A percentile compares a stretch with the other conserved stretches of the same genome.
phyloP scores from a whole-genome alignment of 202 grass and related monocot genomes.

The Zoysia matrella region DNA sequence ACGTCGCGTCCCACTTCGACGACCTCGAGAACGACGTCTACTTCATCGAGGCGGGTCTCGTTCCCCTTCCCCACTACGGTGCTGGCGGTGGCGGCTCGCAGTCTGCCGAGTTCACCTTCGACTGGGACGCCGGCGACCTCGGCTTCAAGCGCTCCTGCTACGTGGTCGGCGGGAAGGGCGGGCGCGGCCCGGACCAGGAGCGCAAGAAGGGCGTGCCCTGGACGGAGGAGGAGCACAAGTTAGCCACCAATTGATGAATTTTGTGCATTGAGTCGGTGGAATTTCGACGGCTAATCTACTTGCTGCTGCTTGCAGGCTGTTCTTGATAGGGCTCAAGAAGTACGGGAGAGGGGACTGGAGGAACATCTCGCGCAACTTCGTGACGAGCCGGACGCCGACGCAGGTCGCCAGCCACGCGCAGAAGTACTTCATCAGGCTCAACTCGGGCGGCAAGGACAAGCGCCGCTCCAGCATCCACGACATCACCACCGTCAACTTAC shows the following conservation, averaged over 20 bases:
- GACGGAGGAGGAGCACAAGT: constrained; percentile 53
- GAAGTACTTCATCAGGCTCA: constrained; percentile 98
- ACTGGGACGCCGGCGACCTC: no score
- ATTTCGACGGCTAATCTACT: not conserved
- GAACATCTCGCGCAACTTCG: constrained; percentile 70
- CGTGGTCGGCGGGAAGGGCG: no score
- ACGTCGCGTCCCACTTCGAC: constrained; percentile 67
- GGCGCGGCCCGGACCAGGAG: no score
- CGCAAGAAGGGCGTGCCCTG: no score
- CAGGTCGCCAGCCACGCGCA: constrained; percentile 98
- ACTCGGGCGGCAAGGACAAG: constrained; percentile 97
- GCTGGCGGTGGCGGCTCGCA: not conserved
- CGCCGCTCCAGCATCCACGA: constrained; percentile 29
- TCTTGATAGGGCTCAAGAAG: constrained; percentile 87
- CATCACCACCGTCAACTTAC: constrained; percentile 92
- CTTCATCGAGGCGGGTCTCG: constrained; percentile 75
- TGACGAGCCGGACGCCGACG: constrained; percentile 82
- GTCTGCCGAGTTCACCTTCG: no score
- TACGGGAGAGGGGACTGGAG: constrained; percentile 61
- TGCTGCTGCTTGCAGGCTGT: constrained; percentile 46
- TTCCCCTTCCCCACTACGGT: constrained; percentile 69
- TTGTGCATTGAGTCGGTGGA: constrained; percentile 3
- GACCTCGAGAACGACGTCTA: constrained; percentile 77
- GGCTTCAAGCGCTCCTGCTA: no score
- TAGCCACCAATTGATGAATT: constrained; percentile 2